Base-by-base conservation (phyloP, 768 basidiomycete genomes). In the Lactarius akahatsu region DNA sequence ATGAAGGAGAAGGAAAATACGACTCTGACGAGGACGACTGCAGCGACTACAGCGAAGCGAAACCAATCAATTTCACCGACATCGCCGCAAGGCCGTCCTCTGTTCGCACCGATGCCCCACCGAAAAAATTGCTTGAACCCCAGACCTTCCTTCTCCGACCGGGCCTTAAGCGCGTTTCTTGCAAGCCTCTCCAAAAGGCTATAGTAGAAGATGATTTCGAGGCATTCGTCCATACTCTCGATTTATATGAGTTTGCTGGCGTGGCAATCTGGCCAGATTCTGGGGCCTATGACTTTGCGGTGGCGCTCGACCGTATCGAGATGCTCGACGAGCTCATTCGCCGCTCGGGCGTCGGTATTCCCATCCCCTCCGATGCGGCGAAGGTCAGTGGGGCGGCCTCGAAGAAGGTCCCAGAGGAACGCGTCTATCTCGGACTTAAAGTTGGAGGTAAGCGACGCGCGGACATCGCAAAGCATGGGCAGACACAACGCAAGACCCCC, bases 361-460 rank as follows among this genome's bases (percentile, higher is more conserved):
- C 23, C 69, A 36, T 61, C 62, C 40, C 56, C 36, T 26, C 65
- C 59, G 54, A 66, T 67, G 79, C 3, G 69, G 80, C 74, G 15
- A 73, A 73, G 3, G 74, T 73, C 9, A 72, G 74, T 8, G 74
- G 76, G 23, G 64, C 70, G 15, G 71, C 28, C 66, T 67, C 47
- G 79, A 80, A 68, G 80, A 80, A 68, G 67, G 74, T 62, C 79
- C 80, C 71, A 78, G 75, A 71, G 56, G 61, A 36, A 47, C 65
- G 61, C 30, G 47, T 82, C 0, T 88, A 88, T 69, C 81, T 86
- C 20, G 86, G 87, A 0, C 77, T 89, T 52, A 82, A 81, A 62
- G 83, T 88, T 26, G 84, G 86, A 65, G 86, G 86, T 18, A 86
- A 85, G 77, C 87, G 87, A 71, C 78, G 84, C 4, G 77, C 78